Conservation (phyloP, 768 basidiomycete genomes). For the Tubosaeta sp. region DNA sequence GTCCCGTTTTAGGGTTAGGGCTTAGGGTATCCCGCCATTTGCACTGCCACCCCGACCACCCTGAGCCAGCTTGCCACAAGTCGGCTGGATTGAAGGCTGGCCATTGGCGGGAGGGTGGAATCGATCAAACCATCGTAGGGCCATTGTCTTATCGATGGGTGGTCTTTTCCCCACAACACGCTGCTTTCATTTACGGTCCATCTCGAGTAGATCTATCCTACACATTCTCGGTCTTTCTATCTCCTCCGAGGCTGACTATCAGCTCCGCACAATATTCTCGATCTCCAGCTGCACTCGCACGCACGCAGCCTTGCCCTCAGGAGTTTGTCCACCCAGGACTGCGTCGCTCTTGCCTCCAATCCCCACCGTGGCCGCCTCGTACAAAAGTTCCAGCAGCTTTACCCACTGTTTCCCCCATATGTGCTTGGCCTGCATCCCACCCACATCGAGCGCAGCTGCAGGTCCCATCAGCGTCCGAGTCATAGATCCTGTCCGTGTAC, state of each 20-base stretch:
- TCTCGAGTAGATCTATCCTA: slow-evolving; percentile 2
- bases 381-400: slow-evolving; percentile 63
- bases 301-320: slow-evolving; percentile 61
- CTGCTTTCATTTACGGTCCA: slow-evolving; percentile 21
- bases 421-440: slow-evolving; percentile 53
- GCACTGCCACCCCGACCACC: slow-evolving; percentile 6
- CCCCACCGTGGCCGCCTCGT: slow-evolving; percentile 58
- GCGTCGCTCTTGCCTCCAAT: slow-evolving; percentile 33
- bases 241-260: slow-evolving; percentile 14
- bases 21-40: slow-evolving; percentile 20
- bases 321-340: slow-evolving; percentile 54
- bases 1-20: slow-evolving; percentile 29
- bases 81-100: no score
- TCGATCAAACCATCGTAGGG: neutral
- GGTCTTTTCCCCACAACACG: slow-evolving; percentile 27
- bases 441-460: slow-evolving; percentile 67
- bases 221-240: neutral
- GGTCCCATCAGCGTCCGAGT: slow-evolving; percentile 10
- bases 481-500: neutral
- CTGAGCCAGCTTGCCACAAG: no score
- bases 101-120: no score
- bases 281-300: slow-evolving; percentile 61
- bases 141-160: slow-evolving; percentile 3
- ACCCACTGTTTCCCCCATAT: slow-evolving; percentile 80
- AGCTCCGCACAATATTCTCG: slow-evolving; percentile 50